Conservation (phyloP, 768 basidiomycete genomes). For the Gymnopilus junonius region DNA sequence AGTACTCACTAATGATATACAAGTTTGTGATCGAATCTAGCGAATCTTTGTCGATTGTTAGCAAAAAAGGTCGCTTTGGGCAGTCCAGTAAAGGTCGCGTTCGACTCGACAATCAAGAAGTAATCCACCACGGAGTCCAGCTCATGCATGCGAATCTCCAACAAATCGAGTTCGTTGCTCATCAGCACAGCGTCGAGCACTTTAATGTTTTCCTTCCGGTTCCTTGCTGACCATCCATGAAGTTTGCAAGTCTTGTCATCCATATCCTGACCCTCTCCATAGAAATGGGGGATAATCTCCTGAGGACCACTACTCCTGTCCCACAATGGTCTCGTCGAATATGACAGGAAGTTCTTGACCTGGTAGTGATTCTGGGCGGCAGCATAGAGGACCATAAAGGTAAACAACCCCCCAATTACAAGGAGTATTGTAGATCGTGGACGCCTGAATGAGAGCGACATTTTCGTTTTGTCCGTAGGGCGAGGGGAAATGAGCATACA, state of each 20-base stretch:
- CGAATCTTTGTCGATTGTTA: slow-evolving; percentile 48
- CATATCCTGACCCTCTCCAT: slow-evolving; percentile 54
- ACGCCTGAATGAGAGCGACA: slow-evolving; percentile 18
- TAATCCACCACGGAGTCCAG: slow-evolving; percentile 58
- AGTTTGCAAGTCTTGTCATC: slow-evolving; percentile 49
- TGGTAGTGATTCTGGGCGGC: slow-evolving; percentile 49
- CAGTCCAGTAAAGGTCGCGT: slow-evolving; percentile 64
- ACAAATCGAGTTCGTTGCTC: slow-evolving; percentile 65
- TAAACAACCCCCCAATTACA: slow-evolving; percentile 36
- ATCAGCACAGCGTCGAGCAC: slow-evolving; percentile 63
- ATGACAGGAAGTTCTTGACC: slow-evolving; percentile 55
- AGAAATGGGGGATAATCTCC: slow-evolving; percentile 55
- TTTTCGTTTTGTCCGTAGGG: not conserved
- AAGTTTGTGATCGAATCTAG: slow-evolving; percentile 57
- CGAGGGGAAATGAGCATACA: slow-evolving; percentile 12
- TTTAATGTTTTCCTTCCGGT: slow-evolving; percentile 38
- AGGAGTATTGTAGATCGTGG: slow-evolving; percentile 34
- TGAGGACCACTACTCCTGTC: slow-evolving; percentile 54
- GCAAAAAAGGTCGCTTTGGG: slow-evolving; percentile 57
- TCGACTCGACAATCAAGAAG: slow-evolving; percentile 66
- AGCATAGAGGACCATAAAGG: slow-evolving; percentile 36
- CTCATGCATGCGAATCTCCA: slow-evolving; percentile 68
- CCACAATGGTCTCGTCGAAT: slow-evolving; percentile 65
- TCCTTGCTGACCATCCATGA: slow-evolving; percentile 57
- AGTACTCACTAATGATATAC: slow-evolving; percentile 49